Evolutionary conservation across 306 rosid genomes (phyloP).

Genomic region (Potentilla sterilis): DNA sequence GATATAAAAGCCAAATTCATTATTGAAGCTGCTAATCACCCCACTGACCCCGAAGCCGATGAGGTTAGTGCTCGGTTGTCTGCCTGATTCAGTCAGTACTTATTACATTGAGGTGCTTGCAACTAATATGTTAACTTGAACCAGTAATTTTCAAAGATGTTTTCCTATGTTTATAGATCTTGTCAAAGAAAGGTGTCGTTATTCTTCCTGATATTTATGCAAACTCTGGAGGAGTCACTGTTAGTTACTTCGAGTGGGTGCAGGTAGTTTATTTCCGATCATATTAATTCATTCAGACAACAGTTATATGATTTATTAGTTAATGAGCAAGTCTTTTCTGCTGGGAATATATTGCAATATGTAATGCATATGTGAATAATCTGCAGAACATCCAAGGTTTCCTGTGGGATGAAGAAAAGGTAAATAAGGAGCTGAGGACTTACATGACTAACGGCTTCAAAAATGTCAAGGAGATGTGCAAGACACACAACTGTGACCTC

Average conservation of each 20-base stretch:
- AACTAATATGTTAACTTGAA: not conserved
- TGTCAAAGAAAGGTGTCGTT: conserved; percentile 71
- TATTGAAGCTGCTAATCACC: conserved; percentile 93
- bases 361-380: not conserved
- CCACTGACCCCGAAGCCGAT: conserved; percentile 96
- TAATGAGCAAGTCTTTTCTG: not conserved
- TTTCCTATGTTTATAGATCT: conserved; percentile 49
- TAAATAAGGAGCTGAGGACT: conserved; percentile 61
- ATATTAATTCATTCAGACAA: not conserved
- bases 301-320: not conserved
- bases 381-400: conserved; percentile 96
- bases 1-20: conserved; percentile 80
- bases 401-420: conserved; percentile 90
- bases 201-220: conserved; percentile 96
- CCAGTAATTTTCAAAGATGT: not conserved
- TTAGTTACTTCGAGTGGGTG: conserved; percentile 97
- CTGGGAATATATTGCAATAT: not conserved
- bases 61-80: conserved; percentile 43
- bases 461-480: conserved; percentile 85
- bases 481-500: conserved; percentile 67
- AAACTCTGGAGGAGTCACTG: conserved; percentile 96
- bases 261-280: conserved; percentile 48
- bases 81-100: conserved; percentile 3
- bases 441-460: conserved; percentile 87
- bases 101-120: not conserved